Conservation (phyloP, 1,139 yeast species). For the Arxiozyma telluris region DNA sequence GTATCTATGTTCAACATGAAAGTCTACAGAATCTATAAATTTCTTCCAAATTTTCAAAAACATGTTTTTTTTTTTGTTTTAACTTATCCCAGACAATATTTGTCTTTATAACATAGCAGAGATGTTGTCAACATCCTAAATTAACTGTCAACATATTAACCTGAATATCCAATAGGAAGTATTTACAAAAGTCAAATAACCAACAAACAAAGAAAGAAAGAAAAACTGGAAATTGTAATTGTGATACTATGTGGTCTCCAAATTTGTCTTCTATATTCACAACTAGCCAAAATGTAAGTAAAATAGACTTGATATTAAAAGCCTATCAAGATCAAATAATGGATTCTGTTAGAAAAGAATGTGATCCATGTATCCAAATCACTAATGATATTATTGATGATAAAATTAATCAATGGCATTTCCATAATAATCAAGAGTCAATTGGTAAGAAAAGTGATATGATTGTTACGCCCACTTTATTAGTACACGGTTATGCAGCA, state of each 20-base stretch:
- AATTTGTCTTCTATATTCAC: neutral
- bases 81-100: no score
- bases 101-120: no score
- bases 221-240: neutral
- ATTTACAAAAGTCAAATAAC: neutral
- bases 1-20: neutral
- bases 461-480: slow-evolving; percentile 38
- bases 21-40: neutral
- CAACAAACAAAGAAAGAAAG: neutral
- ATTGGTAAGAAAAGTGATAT: neutral
- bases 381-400: slow-evolving; percentile 12
- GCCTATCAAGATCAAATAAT: slow-evolving; percentile 14
- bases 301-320: slow-evolving; percentile 7
- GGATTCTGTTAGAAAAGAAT: slow-evolving; percentile 6
- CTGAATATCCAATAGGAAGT: neutral
- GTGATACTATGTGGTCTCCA: neutral
- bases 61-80: no score
- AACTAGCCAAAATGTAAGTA: neutral
- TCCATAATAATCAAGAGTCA: slow-evolving; percentile 13
- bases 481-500: slow-evolving; percentile 90
- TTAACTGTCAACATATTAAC: neutral
- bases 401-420: slow-evolving; percentile 25
- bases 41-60: neutral
- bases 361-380: neutral
- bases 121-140: neutral